These are phyloP conservation scores for Leccinum truebloodii DNA, from an alignment of 768 basidiomycete species.

Conservation along the genomic window DNA sequence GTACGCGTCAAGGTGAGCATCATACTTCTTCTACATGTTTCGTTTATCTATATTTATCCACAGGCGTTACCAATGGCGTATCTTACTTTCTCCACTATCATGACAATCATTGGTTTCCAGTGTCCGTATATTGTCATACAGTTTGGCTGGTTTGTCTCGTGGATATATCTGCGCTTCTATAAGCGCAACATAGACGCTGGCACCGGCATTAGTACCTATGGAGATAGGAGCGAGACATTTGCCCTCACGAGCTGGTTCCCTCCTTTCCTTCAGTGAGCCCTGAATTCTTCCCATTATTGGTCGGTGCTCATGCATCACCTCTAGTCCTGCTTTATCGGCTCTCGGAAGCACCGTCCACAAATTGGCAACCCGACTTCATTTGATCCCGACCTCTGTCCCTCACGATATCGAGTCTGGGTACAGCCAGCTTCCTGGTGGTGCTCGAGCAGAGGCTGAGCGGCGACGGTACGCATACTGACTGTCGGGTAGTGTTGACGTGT, in stretches of 20 bases:
- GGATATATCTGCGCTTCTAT: slow-evolving; percentile 96
- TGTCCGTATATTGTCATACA: slow-evolving; percentile 93
- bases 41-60: slow-evolving; percentile 7
- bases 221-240: slow-evolving; percentile 96
- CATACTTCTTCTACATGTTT: neutral
- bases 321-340: slow-evolving; percentile 68
- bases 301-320: slow-evolving; percentile 3
- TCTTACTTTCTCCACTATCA: slow-evolving; percentile 83
- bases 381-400: slow-evolving; percentile 64
- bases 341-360: slow-evolving; percentile 69
- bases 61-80: slow-evolving; percentile 95
- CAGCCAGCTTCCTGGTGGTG: slow-evolving; percentile 76
- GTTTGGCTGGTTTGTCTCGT: slow-evolving; percentile 98
- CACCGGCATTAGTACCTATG: slow-evolving; percentile 70
- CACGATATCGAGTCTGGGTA: slow-evolving; percentile 77
- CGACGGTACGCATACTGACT: slow-evolving; percentile 60
- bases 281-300: neutral
- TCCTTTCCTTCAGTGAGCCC: slow-evolving; percentile 84
- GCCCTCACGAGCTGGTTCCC: slow-evolving; percentile 97
- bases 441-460: slow-evolving; percentile 95
- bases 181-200: slow-evolving; percentile 77
- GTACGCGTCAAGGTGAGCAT: slow-evolving; percentile 82
- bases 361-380: slow-evolving; percentile 64
- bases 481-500: neutral
- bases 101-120: slow-evolving; percentile 82